Evolutionary conservation across 495 filamentous ascomycete species (phyloP), one percentile per base, ranked within the genome.

Genomic region (Amphirosellinia nigrospora): DNA sequence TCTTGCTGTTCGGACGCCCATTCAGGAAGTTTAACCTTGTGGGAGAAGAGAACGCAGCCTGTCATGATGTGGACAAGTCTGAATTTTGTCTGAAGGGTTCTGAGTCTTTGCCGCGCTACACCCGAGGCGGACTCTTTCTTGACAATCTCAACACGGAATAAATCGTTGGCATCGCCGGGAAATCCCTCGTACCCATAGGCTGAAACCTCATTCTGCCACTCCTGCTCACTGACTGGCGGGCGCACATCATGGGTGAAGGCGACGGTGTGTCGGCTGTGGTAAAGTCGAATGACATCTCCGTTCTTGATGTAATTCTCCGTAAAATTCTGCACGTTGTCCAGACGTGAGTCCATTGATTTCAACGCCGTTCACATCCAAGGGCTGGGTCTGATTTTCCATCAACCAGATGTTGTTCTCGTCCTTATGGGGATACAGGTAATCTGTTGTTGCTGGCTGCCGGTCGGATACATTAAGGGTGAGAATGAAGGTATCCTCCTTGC

Each of bases 361-460:
- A 48, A 87, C 73, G 30, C 93, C 94, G 76, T 92, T 86, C 7
- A 86, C 82, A 69, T 90, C 92, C 21, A 94, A 83, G 10, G 96
- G 95, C 77, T 97, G 93, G 10, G 96, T 99, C 82, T 94, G 90
- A 79, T 99, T 99, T 82, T 99, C 96, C 60, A 97, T 73, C 34
- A 98, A 76, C 88, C 92, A 99, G 39, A 95, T 71, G 79, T 99
- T 99, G 86, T 99, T 99, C 74, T 97, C 95, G 75, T 99, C 96
- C 86, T 98, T 99, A 84, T 99, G 96, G 11, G 96, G 96, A 74
- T 99, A 99, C 9, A 99, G 89, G 96, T 99, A 73, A 99, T 93
- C 78, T 99, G 96, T 80, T 99, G 96, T 79, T 99, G 96, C 84
- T 98, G 97, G 84, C 93, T 97, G 71, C 96, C 96, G 7, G 90